phyloP scores from a whole-genome alignment of 768 basidiomycete genomes.

The Strobilomyces dryophilus region DNA sequence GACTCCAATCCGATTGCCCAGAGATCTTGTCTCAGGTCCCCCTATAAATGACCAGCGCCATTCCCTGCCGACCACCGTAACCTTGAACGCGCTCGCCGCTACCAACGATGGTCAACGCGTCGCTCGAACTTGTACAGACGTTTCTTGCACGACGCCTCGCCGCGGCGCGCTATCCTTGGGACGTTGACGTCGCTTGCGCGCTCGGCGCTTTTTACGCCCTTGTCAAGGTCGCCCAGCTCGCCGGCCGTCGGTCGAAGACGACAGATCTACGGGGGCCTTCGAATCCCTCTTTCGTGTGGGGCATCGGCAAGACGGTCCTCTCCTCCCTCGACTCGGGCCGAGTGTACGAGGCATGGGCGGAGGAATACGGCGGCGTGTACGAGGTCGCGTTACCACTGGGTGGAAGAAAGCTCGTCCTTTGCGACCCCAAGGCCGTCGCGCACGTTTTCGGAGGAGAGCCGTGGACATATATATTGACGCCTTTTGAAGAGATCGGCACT shows the following conservation, averaged over 20 bases:
- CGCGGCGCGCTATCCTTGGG: not conserved
- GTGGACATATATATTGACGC: constrained; percentile 29
- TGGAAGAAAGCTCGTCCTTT: constrained; percentile 32
- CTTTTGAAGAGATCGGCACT: constrained; percentile 14
- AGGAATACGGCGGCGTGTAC: constrained; percentile 45
- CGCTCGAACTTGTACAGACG: constrained; percentile 2
- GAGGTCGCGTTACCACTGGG: constrained; percentile 37
- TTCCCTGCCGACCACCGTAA: too few species aligned
- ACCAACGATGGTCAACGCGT: not conserved
- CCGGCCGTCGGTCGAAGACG: constrained; percentile 9
- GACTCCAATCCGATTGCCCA: too few species aligned
- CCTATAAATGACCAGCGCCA: too few species aligned
- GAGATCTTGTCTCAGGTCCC: too few species aligned
- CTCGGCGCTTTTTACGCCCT: constrained; percentile 6
- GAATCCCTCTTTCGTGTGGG: constrained; percentile 16
- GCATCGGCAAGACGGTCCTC: constrained; percentile 1
- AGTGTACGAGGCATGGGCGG: constrained; percentile 45
- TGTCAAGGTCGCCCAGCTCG: constrained; percentile 3
- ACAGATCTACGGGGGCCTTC: constrained; percentile 22
- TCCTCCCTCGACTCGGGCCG: constrained; percentile 24
- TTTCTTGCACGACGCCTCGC: not conserved
- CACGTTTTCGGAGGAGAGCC: constrained; percentile 51
- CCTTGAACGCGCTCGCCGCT: too few species aligned
- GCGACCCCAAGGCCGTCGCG: constrained; percentile 47
- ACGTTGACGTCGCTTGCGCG: constrained; percentile 1